Percentiles rank a stretch among this genome's conserved stretches.
Evolutionary conservation across 1,284 basidiomycete genomes (phyloP).

Genomic region (Microbotryum lychnidis-dioicae): DNA sequence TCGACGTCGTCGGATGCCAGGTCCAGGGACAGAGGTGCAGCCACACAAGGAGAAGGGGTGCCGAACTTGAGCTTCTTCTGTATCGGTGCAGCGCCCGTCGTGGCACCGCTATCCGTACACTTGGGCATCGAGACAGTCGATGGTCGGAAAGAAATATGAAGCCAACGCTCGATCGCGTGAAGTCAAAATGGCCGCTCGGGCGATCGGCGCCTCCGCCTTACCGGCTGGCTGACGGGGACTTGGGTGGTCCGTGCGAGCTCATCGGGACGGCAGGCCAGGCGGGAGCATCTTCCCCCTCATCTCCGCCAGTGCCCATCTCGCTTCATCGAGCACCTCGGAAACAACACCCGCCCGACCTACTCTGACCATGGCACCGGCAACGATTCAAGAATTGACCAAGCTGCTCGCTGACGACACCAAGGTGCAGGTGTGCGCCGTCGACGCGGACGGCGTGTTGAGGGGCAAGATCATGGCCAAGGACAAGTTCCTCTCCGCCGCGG

Average conservation of each 20-base stretch:
- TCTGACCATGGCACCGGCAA: conserved; percentile 46
- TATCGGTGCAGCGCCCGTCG: background rate
- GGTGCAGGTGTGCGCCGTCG: conserved; percentile 70
- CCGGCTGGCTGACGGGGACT: too few species aligned
- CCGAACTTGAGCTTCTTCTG: conserved; percentile 1
- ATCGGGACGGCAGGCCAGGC: too few species aligned
- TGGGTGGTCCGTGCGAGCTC: too few species aligned
- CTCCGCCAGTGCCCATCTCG: background rate
- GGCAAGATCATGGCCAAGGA: conserved; percentile 66
- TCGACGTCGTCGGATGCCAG: background rate
- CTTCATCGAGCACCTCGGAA: background rate
- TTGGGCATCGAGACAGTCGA: background rate
- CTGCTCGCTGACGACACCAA: conserved; percentile 63
- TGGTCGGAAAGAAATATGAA: background rate
- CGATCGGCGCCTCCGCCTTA: too few species aligned
- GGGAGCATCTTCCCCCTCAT: too few species aligned
- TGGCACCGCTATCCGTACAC: too few species aligned
- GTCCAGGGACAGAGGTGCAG: too few species aligned
- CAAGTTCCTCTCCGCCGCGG: conserved; percentile 78
- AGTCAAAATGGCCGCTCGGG: too few species aligned
- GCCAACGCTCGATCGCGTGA: too few species aligned
- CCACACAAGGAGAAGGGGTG: background rate
- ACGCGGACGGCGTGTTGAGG: conserved; percentile 81
- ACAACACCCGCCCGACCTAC: background rate
- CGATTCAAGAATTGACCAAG: conserved; percentile 52